Percentiles rank a stretch among this genome's conserved stretches.
Conservation (phyloP, 306 rosid genomes). For the Neltuma alba region DNA sequence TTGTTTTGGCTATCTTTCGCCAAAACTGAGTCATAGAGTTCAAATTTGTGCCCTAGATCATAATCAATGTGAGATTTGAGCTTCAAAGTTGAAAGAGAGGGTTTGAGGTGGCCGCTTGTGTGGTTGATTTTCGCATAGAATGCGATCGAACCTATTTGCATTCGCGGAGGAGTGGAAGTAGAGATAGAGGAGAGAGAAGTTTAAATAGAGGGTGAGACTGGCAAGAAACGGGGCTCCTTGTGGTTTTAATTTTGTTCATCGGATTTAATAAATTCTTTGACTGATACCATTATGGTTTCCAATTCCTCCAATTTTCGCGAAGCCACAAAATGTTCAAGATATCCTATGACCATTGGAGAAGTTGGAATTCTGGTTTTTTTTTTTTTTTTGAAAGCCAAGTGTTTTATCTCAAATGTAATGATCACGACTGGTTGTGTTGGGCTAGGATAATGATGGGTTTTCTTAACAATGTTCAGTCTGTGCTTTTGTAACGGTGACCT, state of each 20-base stretch:
- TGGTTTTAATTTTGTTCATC: not conserved
- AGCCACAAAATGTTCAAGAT: not conserved
- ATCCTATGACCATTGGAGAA: not conserved
- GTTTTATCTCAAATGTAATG: not conserved
- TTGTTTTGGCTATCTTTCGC: not conserved
- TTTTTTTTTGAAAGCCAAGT: not conserved
- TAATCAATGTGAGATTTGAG: not conserved
- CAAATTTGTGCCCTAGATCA: slow-evolving; percentile 14
- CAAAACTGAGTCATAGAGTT: not conserved
- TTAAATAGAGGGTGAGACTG: not conserved
- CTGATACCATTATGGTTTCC: not conserved
- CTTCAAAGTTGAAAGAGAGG: not conserved
- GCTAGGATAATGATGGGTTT: not conserved
- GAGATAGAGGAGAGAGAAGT: not conserved
- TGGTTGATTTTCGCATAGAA: not conserved
- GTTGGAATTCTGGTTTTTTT: not conserved
- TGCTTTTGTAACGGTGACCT: not conserved
- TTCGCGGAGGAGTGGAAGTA: not conserved
- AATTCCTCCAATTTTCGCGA: not conserved
- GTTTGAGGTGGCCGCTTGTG: not conserved
- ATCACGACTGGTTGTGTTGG: not conserved
- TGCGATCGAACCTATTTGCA: not conserved
- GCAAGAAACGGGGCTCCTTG: not conserved
- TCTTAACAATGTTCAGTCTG: not conserved
- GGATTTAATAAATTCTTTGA: not conserved